Evolutionary conservation across 2,329 filamentous ascomycete species (phyloP), one percentile per base, ranked within the genome.

Genomic region (Dothideomycetes sp.): DNA sequence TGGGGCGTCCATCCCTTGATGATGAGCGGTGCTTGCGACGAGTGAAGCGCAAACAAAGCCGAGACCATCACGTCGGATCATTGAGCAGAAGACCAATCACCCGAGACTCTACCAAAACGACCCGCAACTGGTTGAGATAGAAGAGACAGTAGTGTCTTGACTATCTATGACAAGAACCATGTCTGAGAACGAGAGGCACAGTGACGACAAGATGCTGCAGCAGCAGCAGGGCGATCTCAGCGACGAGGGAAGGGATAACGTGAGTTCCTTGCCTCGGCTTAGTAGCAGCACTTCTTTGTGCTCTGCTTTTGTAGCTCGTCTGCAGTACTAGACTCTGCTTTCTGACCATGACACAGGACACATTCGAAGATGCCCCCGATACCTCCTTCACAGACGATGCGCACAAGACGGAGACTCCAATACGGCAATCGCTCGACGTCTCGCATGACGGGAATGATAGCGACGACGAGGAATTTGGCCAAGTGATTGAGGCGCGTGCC

Each of bases 281-380:
- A 5, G 13, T 32, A 11, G 18, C 8, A n/a, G 11, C 15, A 19
- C 25, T 18, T 39, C 27, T 37, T 29, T 39, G 34, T 36, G 23
- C 34, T 9, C 34, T 43, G 33, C 25, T 20, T 34, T 28, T 18
- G 19, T 25, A 20, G 18, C 5, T n/a, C 16, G 28, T 33, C 10
- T 22, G 37, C 37, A 13, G 20, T 6, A 22, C 8, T n/a, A 4
- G n/a, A n/a, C 9, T 35, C 12, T 22, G 15, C 12, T 8, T n/a
- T 15, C 24, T 41, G 32, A 35, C 12, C 15, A 12, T 15, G 12
- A 19, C 5, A 23, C 57, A 85, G 80, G 81, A 88, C 53, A 75
- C 74, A 12, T 94, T 93, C 55, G 85, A 94, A 64, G 86, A 94
- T 69, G 86, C 84, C 41, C 67, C 76, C 51, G 82, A 84, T 60